Evolutionary conservation across 192 early-diverging fungal species (phyloP).

Genomic region (Jimgerdemannia flammicorona): DNA sequence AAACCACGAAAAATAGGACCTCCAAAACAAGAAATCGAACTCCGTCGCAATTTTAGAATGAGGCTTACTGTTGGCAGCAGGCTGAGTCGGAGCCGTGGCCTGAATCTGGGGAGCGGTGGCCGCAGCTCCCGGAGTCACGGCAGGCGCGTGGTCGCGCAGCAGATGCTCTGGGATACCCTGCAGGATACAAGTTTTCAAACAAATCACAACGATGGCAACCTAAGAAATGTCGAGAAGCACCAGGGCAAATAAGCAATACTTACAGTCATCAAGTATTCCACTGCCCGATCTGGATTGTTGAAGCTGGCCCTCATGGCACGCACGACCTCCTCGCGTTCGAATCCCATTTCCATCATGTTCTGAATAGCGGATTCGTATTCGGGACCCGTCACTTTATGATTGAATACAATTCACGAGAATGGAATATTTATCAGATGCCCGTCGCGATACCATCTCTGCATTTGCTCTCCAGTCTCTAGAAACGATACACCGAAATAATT

Average conservation of each 20-base stretch:
- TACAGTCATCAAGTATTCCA: conserved; percentile 92
- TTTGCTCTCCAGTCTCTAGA: too few relatives aligned
- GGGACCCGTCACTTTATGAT: conserved; percentile 62
- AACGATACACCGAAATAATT: too few relatives aligned
- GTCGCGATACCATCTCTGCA: too few relatives aligned
- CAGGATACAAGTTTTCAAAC: not conserved
- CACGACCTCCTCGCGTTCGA: conserved; percentile 79
- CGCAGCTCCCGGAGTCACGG: conserved; percentile 31
- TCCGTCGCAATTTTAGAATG: not conserved
- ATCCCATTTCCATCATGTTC: conserved; percentile 96
- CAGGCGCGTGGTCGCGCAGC: conserved; percentile 40
- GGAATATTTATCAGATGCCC: too few relatives aligned
- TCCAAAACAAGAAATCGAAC: not conserved
- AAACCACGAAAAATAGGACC: too few relatives aligned
- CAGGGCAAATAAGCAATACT: not conserved
- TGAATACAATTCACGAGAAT: not conserved
- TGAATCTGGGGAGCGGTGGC: conserved; percentile 16
- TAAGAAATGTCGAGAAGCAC: conserved; percentile 8
- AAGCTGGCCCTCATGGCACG: conserved; percentile 93
- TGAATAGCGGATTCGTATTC: conserved; percentile 77
- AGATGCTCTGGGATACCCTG: conserved; percentile 81
- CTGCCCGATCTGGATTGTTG: conserved; percentile 96
- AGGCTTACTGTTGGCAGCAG: not conserved
- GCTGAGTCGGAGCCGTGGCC: conserved; percentile 8
- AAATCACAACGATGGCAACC: not conserved